Conservation (phyloP, 768 basidiomycete genomes). For the Rubroboletus pulcherrimus region DNA sequence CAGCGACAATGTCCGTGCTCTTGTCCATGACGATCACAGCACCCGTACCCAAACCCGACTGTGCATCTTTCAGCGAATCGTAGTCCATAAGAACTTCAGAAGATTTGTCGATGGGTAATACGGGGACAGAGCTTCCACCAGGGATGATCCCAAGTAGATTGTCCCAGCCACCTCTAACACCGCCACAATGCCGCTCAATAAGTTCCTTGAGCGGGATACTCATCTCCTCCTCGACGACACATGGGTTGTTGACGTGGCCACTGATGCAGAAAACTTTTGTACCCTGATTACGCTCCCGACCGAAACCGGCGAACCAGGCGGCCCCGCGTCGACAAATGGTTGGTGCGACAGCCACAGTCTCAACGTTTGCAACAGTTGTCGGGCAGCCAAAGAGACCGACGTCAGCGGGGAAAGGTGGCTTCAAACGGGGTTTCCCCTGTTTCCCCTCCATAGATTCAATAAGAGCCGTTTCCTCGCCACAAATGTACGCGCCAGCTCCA, state of each 20-base stretch:
- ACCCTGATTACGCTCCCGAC: constrained; percentile 87
- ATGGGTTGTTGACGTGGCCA: constrained; percentile 97
- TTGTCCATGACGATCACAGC: constrained; percentile 99
- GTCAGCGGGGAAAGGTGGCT: constrained; percentile 98
- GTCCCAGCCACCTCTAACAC: constrained; percentile 92
- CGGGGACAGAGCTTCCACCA: constrained; percentile 91
- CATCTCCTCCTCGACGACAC: constrained; percentile 99
- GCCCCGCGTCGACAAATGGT: constrained; percentile 91
- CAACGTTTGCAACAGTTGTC: constrained; percentile 96
- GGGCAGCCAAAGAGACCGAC: constrained; percentile 98
- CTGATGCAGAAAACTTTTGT: constrained; percentile 98
- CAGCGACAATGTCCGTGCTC: constrained; percentile 89
- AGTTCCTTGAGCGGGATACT: constrained; percentile 92
- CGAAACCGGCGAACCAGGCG: constrained; percentile 90
- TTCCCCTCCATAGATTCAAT: constrained; percentile 98
- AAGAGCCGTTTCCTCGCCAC: constrained; percentile 96
- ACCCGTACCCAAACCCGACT: constrained; percentile 95
- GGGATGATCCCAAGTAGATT: constrained; percentile 97
- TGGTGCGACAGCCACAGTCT: constrained; percentile 96
- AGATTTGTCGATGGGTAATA: constrained; percentile 80
- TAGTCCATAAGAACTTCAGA: constrained; percentile 96
- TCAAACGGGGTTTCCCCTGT: constrained; percentile 95
- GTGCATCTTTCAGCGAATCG: constrained; percentile 94
- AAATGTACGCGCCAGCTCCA: constrained; percentile 97
- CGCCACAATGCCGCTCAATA: constrained; percentile 95